Evolutionary conservation across 257 asterid species (phyloP).

Genomic region (Agastache rugosa): DNA sequence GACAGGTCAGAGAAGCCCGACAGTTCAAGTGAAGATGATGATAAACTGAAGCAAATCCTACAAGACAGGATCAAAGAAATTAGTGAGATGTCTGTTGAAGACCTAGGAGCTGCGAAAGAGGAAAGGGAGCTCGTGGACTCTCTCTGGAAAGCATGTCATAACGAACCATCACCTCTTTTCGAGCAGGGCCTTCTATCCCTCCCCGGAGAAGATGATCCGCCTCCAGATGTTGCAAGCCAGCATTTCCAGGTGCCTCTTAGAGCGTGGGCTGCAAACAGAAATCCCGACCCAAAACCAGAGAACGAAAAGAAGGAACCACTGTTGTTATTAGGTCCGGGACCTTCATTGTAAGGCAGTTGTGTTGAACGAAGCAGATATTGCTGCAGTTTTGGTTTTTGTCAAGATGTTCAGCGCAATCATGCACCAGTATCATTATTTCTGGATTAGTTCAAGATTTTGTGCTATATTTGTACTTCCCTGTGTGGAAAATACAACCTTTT

Average conservation of each 20-base stretch:
- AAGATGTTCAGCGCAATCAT: neutral
- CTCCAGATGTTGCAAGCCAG: slow-evolving; percentile 87
- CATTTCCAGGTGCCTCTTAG: slow-evolving; percentile 81
- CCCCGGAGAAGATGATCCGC: slow-evolving; percentile 83
- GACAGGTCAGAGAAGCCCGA: slow-evolving; percentile 41
- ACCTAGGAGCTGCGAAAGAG: slow-evolving; percentile 79
- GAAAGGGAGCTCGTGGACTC: slow-evolving; percentile 84
- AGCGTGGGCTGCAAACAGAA: slow-evolving; percentile 74
- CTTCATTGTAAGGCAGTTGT: slow-evolving; percentile 14
- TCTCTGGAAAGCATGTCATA: slow-evolving; percentile 67
- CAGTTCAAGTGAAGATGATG: slow-evolving; percentile 51
- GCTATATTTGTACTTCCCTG: neutral
- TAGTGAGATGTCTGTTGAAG: slow-evolving; percentile 68
- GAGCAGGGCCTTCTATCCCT: slow-evolving; percentile 73
- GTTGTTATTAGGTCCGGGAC: slow-evolving; percentile 61
- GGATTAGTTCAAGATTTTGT: neutral
- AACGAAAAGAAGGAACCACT: slow-evolving; percentile 59
- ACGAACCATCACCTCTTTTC: slow-evolving; percentile 78
- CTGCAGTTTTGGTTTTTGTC: neutral
- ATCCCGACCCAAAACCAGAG: slow-evolving; percentile 42
- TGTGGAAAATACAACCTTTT: neutral
- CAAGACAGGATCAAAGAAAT: slow-evolving; percentile 67
- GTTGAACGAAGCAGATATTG: neutral
- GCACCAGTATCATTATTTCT: neutral
- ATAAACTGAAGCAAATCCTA: slow-evolving; percentile 67